A percentile compares a stretch with the other conserved stretches of the same genome.
Conservation (phyloP, 2,329 filamentous ascomycete species). For the Onygenales sp. region DNA sequence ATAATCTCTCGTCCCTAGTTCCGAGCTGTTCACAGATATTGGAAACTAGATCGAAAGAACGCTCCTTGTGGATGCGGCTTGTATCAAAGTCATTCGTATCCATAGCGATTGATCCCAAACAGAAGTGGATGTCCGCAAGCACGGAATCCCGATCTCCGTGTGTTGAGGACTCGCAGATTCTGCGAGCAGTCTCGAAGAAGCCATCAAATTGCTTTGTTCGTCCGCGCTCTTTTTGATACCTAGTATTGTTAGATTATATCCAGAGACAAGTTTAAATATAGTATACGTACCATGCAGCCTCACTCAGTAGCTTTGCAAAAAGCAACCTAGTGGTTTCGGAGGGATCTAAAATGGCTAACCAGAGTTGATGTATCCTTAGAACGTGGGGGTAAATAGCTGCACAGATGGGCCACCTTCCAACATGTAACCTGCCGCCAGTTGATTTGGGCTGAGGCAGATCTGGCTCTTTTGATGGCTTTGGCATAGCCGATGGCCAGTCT, state of each 20-base stretch:
- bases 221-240: constrained; percentile 17
- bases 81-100: constrained; percentile 13
- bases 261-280: no score
- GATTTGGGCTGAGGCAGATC: constrained; percentile 11
- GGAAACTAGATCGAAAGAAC: constrained; percentile 12
- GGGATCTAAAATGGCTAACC: constrained; percentile 5
- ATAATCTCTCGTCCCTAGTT: constrained; percentile 12
- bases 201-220: constrained; percentile 15
- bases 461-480: no score
- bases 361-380: constrained; percentile 15
- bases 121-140: constrained; percentile 16
- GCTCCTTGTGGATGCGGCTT: constrained; percentile 14
- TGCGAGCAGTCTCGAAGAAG: constrained; percentile 16
- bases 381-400: constrained; percentile 18
- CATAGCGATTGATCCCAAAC: constrained; percentile 14
- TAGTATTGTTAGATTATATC: constrained; percentile 15
- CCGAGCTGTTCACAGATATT: constrained; percentile 10
- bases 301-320: constrained; percentile 16
- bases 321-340: constrained; percentile 11
- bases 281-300: constrained; percentile 17
- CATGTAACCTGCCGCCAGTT: constrained; percentile 9
- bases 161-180: constrained; percentile 14
- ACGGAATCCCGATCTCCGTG: constrained; percentile 13
- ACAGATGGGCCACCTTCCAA: constrained; percentile 16
- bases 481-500: constrained; percentile 15